Evolutionary conservation across 2,329 filamentous ascomycete genomes (phyloP).

Genomic region (Sporothrix brunneoviolacea): DNA sequence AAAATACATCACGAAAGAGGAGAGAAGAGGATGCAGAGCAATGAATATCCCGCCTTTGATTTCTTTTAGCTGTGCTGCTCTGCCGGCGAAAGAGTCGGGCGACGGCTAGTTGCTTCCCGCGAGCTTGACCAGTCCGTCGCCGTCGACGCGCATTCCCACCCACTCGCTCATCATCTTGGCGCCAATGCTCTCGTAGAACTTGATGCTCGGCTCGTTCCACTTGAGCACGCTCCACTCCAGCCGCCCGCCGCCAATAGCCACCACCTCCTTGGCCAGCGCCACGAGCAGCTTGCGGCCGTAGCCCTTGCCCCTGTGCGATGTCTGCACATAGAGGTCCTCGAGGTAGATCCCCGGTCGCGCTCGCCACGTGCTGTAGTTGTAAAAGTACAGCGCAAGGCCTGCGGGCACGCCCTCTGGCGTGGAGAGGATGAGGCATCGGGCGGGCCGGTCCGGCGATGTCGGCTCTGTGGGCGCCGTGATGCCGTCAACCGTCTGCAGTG

Average conservation of each 20-base stretch:
- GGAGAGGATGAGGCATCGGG: constrained; percentile 67
- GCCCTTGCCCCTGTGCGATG: constrained; percentile 62
- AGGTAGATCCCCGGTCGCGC: constrained; percentile 84
- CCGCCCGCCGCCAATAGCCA: constrained; percentile 63
- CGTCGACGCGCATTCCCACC: constrained; percentile 69
- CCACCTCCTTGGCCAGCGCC: constrained; percentile 71
- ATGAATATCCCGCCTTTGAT: neutral
- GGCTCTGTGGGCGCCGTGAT: constrained; percentile 40
- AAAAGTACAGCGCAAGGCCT: constrained; percentile 86
- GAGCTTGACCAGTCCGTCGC: constrained; percentile 55
- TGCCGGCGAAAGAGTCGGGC: too few species aligned
- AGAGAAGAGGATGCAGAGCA: neutral
- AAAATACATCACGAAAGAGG: too few species aligned
- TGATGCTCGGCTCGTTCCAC: constrained; percentile 87
- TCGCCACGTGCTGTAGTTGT: constrained; percentile 93
- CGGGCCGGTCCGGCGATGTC: constrained; percentile 53
- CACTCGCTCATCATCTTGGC: constrained; percentile 63
- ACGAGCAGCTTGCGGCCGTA: constrained; percentile 73
- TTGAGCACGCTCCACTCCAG: constrained; percentile 88
- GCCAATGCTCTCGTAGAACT: constrained; percentile 72
- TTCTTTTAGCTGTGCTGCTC: neutral
- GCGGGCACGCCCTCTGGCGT: constrained; percentile 43
- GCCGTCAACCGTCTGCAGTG: constrained; percentile 31
- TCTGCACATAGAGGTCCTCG: constrained; percentile 82
- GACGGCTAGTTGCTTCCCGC: constrained; percentile 27